Conservation (phyloP, 2,329 filamentous ascomycete genomes). For the Aspergillus pseudoviridinutans region DNA sequence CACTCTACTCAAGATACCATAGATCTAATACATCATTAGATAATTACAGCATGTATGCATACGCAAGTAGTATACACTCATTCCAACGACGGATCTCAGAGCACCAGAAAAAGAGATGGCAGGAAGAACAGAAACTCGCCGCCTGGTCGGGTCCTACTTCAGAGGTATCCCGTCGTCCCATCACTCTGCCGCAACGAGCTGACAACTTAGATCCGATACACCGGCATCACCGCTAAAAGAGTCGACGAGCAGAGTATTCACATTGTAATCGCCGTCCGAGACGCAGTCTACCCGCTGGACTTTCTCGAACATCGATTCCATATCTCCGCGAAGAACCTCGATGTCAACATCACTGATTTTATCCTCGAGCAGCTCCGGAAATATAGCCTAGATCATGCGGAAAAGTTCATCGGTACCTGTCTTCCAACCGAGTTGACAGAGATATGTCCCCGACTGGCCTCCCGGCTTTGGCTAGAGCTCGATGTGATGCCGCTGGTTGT, state of each 20-base stretch:
- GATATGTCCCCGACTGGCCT: conserved; percentile 62
- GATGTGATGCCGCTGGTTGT: conserved; percentile 72
- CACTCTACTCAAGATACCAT: no score
- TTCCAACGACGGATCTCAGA: neutral
- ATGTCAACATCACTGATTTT: conserved; percentile 51
- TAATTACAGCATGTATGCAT: neutral
- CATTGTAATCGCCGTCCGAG: conserved; percentile 66
- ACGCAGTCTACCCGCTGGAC: conserved; percentile 70
- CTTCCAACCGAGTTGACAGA: conserved; percentile 58
- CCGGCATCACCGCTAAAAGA: neutral
- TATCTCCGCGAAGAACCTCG: conserved; percentile 37
- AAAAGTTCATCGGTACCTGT: conserved; percentile 72
- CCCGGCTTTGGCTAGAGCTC: conserved; percentile 69
- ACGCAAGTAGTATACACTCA: neutral
- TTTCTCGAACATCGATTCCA: conserved; percentile 60
- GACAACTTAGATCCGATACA: neutral
- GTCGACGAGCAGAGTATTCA: conserved; percentile 34
- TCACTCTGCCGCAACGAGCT: neutral
- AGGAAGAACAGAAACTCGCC: neutral
- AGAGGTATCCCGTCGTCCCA: neutral
- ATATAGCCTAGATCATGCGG: conserved; percentile 62
- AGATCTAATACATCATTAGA: no score
- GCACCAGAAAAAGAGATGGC: neutral
- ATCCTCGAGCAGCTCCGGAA: conserved; percentile 54
- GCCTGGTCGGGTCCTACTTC: neutral